Percentiles rank a stretch among this genome's conserved stretches.
phyloP scores from a whole-genome alignment of 192 early-diverging fungal genomes.

The Chytriomyces hyalinus region DNA sequence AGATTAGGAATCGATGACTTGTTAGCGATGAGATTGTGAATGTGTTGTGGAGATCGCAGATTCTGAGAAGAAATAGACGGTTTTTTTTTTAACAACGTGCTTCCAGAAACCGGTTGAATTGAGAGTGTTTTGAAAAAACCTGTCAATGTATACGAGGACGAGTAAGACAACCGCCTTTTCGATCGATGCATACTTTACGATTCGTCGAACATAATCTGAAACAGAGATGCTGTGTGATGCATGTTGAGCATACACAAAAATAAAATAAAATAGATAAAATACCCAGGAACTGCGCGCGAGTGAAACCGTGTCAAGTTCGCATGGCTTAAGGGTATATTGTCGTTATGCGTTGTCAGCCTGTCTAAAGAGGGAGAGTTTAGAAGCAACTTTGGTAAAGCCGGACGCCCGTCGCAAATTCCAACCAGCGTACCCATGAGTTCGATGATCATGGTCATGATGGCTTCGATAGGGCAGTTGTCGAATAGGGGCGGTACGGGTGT shows the following conservation, averaged over 20 bases:
- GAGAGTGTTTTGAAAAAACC: conserved; percentile 60
- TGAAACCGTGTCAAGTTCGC: conserved; percentile 89
- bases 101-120: background rate
- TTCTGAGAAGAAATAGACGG: conserved; percentile 19
- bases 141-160: conserved; percentile 93
- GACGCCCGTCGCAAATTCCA: background rate
- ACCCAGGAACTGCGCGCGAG: conserved; percentile 84
- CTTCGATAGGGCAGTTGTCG: conserved; percentile 36
- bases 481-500: conserved; percentile 27
- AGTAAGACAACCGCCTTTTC: conserved; percentile 90
- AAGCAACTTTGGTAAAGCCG: conserved; percentile 22
- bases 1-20: conserved; percentile 87
- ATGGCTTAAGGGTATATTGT: conserved; percentile 61
- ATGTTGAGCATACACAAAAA: background rate
- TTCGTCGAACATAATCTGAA: conserved; percentile 84
- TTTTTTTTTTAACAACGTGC: background rate
- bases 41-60: conserved; percentile 59
- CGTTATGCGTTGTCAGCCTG: conserved; percentile 67
- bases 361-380: conserved; percentile 1
- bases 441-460: conserved; percentile 40
- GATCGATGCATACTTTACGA: conserved; percentile 88
- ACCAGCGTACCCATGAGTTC: conserved; percentile 36
- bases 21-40: conserved; percentile 95
- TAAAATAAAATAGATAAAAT: conserved; percentile 1
- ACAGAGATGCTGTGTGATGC: conserved; percentile 69